Evolutionary conservation across 345 rosid species (phyloP).

Genomic region (Populus davidiana): DNA sequence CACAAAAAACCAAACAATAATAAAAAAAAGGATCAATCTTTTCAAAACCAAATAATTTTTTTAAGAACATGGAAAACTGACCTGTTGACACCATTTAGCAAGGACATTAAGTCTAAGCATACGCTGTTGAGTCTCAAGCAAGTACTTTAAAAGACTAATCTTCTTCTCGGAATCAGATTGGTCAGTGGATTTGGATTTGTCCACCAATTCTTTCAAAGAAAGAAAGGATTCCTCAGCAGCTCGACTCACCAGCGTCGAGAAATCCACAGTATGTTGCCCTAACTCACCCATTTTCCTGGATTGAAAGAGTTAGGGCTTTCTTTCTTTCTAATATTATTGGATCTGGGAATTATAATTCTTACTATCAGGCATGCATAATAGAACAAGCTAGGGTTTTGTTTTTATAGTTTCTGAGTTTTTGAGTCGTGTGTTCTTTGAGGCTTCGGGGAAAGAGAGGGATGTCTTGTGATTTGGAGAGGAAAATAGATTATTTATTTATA

Average conservation of each 20-base stretch:
- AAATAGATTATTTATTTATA: no score
- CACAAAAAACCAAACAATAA: background rate
- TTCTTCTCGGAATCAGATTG: slow-evolving; percentile 83
- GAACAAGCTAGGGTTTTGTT: background rate
- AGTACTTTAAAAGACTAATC: slow-evolving; percentile 72
- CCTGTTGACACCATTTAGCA: slow-evolving; percentile 99
- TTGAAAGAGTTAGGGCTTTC: slow-evolving; percentile 1
- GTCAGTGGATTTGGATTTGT: slow-evolving; percentile 63
- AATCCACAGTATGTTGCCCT: slow-evolving; percentile 86
- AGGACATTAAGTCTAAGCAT: slow-evolving; percentile 90
- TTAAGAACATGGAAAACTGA: slow-evolving; percentile 3
- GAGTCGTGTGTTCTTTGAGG: background rate
- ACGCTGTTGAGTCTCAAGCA: slow-evolving; percentile 85
- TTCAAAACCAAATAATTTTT: no score
- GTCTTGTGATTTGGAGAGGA: background rate
- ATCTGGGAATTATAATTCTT: background rate
- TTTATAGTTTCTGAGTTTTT: background rate
- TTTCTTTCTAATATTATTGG: background rate
- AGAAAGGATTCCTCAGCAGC: slow-evolving; percentile 82
- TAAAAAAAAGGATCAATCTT: background rate
- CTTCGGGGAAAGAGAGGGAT: background rate
- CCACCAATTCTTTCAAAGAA: slow-evolving; percentile 75
- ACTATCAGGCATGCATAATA: background rate
- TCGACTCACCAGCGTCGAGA: slow-evolving; percentile 71
- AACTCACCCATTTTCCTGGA: slow-evolving; percentile 52